These are phyloP conservation scores for Quambalaria eucalypti DNA, from an alignment of 1,284 basidiomycete genomes.

Conservation along the genomic window DNA sequence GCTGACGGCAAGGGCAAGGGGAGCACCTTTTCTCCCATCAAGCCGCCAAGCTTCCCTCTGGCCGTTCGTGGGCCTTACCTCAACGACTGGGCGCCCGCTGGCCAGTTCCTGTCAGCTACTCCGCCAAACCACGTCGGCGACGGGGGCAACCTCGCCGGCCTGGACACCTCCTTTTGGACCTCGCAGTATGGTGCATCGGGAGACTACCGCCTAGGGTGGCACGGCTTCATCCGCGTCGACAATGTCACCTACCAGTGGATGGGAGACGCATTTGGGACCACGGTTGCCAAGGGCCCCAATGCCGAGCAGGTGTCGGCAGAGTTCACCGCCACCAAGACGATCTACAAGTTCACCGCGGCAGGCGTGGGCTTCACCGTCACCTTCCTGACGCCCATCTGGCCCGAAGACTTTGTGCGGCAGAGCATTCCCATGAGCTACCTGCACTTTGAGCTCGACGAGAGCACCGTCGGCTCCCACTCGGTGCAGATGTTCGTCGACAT, in stretches of 20 bases:
- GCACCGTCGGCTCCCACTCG: conserved; percentile 16
- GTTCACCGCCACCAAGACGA: conserved; percentile 40
- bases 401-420: conserved; percentile 38
- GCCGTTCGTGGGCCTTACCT: conserved; percentile 37
- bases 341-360: conserved; percentile 38
- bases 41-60: conserved; percentile 36
- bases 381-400: conserved; percentile 41
- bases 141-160: conserved; percentile 34
- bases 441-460: conserved; percentile 28
- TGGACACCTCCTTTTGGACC: conserved; percentile 38
- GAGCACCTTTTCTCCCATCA: conserved; percentile 37
- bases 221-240: conserved; percentile 36
- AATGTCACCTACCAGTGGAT: conserved; percentile 38
- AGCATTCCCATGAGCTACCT: conserved; percentile 42
- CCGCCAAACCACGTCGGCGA: conserved; percentile 38
- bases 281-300: conserved; percentile 23
- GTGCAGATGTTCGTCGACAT: conserved; percentile 37
- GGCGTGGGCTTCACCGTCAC: conserved; percentile 37
- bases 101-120: conserved; percentile 16
- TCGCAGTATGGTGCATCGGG: conserved; percentile 39
- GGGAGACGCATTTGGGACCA: conserved; percentile 38
- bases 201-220: conserved; percentile 34
- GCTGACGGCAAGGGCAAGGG: background rate
- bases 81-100: conserved; percentile 35
- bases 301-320: conserved; percentile 33